phyloP scores from a whole-genome alignment of 2,329 filamentous ascomycete genomes.

The Pyricularia sp. region DNA sequence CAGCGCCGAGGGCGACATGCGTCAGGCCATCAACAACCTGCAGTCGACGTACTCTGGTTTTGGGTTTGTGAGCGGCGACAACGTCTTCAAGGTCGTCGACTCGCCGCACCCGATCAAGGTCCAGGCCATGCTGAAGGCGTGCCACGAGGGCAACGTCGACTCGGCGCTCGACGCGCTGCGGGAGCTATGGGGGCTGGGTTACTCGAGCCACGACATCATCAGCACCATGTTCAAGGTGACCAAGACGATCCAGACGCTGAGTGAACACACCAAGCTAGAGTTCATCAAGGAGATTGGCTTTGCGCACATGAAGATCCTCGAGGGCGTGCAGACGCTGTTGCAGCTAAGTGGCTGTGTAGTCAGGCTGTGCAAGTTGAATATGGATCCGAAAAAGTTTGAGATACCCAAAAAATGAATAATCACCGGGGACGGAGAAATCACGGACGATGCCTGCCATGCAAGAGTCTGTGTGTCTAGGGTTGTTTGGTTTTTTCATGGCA shows the following conservation, averaged over 20 bases:
- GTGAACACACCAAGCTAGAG: slow-evolving; percentile 89
- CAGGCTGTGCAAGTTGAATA: slow-evolving; percentile 86
- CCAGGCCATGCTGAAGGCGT: slow-evolving; percentile 95
- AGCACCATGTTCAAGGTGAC: slow-evolving; percentile 99
- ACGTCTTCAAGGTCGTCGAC: slow-evolving; percentile 96
- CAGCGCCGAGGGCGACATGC: slow-evolving; percentile 95
- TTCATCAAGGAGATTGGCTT: slow-evolving; percentile 99
- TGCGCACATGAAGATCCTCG: slow-evolving; percentile 98
- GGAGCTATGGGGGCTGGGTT: slow-evolving; percentile 88
- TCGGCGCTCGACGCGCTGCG: slow-evolving; percentile 73
- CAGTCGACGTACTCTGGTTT: slow-evolving; percentile 90
- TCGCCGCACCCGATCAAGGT: slow-evolving; percentile 96
- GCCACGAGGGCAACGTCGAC: slow-evolving; percentile 84
- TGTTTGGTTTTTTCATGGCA: neutral
- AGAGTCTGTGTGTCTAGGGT: neutral
- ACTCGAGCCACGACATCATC: slow-evolving; percentile 98
- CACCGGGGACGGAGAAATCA: slow-evolving; percentile 10
- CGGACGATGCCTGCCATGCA: neutral
- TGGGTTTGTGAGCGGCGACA: slow-evolving; percentile 92
- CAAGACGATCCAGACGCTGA: slow-evolving; percentile 83
- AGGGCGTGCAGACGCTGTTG: slow-evolving; percentile 87
- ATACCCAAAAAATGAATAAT: slow-evolving; percentile 16
- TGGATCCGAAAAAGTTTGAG: slow-evolving; percentile 76
- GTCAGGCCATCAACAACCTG: slow-evolving; percentile 96
- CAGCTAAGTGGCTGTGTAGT: slow-evolving; percentile 89